A percentile compares a stretch with the other conserved stretches of the same genome.
These are phyloP conservation scores for Rhodotorula sp. DNA, from an alignment of 1,284 basidiomycete genomes.

Conservation along the genomic window DNA sequence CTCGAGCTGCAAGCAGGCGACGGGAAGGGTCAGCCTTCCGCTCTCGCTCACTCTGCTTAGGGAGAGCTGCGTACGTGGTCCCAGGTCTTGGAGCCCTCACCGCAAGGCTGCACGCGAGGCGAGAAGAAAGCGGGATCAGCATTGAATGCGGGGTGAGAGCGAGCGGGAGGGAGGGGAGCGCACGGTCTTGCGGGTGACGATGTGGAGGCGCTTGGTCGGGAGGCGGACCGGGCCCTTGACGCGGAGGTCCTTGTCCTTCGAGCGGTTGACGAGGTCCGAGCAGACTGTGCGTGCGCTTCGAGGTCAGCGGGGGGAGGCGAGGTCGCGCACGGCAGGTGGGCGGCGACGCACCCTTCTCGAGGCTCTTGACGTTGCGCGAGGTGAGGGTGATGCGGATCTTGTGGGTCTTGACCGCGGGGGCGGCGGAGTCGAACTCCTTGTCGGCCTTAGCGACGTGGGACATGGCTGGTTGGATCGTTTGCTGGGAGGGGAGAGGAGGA, in stretches of 20 bases:
- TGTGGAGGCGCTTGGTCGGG: slow-evolving; percentile 95
- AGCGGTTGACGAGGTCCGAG: slow-evolving; percentile 92
- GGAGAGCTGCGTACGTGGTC: slow-evolving; percentile 61
- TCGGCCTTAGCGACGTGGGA: slow-evolving; percentile 64
- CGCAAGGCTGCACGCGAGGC: slow-evolving; percentile 74
- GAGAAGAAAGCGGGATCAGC: slow-evolving; percentile 5
- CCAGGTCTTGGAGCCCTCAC: slow-evolving; percentile 99
- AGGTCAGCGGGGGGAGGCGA: slow-evolving; percentile 93
- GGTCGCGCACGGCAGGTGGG: neutral
- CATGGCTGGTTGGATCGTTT: slow-evolving; percentile 17
- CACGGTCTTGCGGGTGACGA: slow-evolving; percentile 97
- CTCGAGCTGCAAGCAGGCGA: slow-evolving; percentile 64
- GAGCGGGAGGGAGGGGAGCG: slow-evolving; percentile 49
- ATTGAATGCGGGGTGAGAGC: too few relatives aligned
- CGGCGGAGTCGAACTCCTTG: slow-evolving; percentile 94
- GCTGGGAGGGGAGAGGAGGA: neutral
- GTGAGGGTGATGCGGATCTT: slow-evolving; percentile 99
- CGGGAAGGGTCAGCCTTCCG: neutral
- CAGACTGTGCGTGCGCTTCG: slow-evolving; percentile 83
- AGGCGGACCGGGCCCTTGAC: slow-evolving; percentile 99
- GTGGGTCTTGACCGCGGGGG: slow-evolving; percentile 88
- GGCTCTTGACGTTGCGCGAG: slow-evolving; percentile 93
- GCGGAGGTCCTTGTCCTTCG: slow-evolving; percentile 99
- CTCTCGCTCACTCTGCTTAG: accelerated
- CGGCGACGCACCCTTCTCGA: slow-evolving; percentile 87